Base-by-base conservation (phyloP, 78 protist genomes). In the Dictyostelium capitatum region DNA sequence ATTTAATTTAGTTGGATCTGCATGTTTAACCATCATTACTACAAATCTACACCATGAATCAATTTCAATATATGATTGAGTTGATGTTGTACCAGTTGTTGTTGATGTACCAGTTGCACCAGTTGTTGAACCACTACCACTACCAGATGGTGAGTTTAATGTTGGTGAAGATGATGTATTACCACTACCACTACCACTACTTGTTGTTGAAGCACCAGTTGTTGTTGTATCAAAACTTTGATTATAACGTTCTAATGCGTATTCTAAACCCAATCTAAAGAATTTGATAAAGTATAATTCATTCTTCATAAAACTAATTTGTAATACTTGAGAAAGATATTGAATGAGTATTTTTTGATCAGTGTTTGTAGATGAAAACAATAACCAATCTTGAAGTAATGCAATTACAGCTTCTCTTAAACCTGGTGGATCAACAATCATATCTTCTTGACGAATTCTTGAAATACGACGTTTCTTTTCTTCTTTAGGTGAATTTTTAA, bases 41-140 rank as follows among this genome's bases (percentile, higher is more conserved):
- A 97, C 96, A 41, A 98, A 95, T 80, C 83, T 82, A 28, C 97
- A 80, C 75, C 83, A 56, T 10, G 97, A 97, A 37, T 98, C 99
- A 11, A 91, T 70, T 30, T 93, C 96, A 0, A 56, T 64, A 25
- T 89, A 85, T 37, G 43, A 37, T 53, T 78, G 59, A 23, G 87
- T 59, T 20, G 83, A 56, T 62, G 25, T 41, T 20, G 12, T 70
- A 2, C 85, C 80, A 23, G 53, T 75, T n/a, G 48, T 28, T 53
- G 80, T 48, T 3, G 80, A 5, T n/a, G 69, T 6, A 28, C 59
- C 67, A 20, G 85, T 37, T 37, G 43, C 43, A 37, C 43, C 43
- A 37, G 43, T 2, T 3, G 43, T n/a, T n/a, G n/a, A n/a, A n/a
- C n/a, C 12, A 62, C 30, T 57, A 9, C 17, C 3, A 19, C 20